Base-by-base conservation (phyloP, 1,284 basidiomycete genomes). In the Pterula multifida region DNA sequence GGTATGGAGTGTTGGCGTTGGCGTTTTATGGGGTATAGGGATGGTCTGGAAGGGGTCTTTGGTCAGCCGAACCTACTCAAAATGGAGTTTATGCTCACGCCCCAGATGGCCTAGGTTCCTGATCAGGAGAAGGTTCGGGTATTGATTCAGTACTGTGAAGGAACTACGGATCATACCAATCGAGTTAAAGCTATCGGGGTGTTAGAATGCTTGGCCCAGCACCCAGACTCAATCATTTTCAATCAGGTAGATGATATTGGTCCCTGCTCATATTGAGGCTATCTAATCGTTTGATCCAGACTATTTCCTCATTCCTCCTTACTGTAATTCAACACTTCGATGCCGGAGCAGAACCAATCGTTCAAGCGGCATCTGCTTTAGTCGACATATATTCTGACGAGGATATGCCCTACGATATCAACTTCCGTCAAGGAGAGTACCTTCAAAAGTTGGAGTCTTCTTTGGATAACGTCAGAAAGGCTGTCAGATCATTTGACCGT, bases 301-400 rank as follows among this genome's bases (percentile, higher is more conserved):
- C 71, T 26, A 88, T 93, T 53, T 72, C 85, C 3, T 63, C 68
- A 42, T 88, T 85, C 63, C 62, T 91, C 25, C 62, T 92, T 24
- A 78, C 78, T 9, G 56, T 81, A 53, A 62, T 81, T 65, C 23
- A 60, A 62, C 24, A 57, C 68, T 13, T 67, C 73, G 32, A 58
- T 67, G 65, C 68, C 39, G 75, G 72, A 45, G 73, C 81, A 1
- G 93, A 97, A 60, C 73, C 84, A 0, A 71, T 88, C 51, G 72
- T 97, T 17, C 90, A 95, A 58, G 79, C 81, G 0, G 69, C 84
- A 26, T 93, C 95, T 32, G 89, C 87, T 23, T 65, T 98, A 47
- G 90, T 98, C 56, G 95, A 98, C 64, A 86, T 95, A 48, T 98
- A 90, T 65, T 90, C 93, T 1, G 95, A 98, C 67, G 96, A 98